These are phyloP conservation scores for Candida chauliodis DNA, from an alignment of 805 yeast genomes.

Conservation along the genomic window DNA sequence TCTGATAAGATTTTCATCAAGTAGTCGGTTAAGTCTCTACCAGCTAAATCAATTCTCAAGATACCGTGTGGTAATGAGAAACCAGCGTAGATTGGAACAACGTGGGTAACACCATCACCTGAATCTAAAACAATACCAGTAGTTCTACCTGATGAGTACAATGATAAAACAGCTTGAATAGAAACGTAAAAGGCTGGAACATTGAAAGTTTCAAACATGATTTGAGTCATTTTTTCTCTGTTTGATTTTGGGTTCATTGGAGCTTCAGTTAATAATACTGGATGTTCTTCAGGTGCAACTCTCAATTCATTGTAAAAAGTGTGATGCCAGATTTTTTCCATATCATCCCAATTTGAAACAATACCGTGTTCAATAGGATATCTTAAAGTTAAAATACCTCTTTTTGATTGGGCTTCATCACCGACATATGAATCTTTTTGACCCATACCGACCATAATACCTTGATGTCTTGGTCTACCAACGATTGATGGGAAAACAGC, in stretches of 20 bases:
- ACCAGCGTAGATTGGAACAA: slow-evolving; percentile 99
- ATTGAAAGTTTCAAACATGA: slow-evolving; percentile 97
- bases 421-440: slow-evolving; percentile 99
- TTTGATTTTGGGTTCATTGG: slow-evolving; percentile 99
- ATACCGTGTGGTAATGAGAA: slow-evolving; percentile 99
- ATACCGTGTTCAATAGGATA: slow-evolving; percentile 99
- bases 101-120: slow-evolving; percentile 99
- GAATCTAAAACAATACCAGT: slow-evolving; percentile 99
- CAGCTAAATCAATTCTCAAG: slow-evolving; percentile 97
- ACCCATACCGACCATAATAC: slow-evolving; percentile 99
- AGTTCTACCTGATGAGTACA: slow-evolving; percentile 99
- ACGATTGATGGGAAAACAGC: slow-evolving; percentile 99
- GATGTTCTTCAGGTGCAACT: slow-evolving; percentile 99
- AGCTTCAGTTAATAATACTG: slow-evolving; percentile 98
- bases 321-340: slow-evolving; percentile 99
- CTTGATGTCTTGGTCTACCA: slow-evolving; percentile 99
- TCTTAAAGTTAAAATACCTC: slow-evolving; percentile 98
- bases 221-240: slow-evolving; percentile 99
- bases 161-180: slow-evolving; percentile 96
- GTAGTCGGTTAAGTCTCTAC: slow-evolving; percentile 99
- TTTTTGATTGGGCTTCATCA: slow-evolving; percentile 99
- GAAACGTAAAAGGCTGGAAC: slow-evolving; percentile 99
- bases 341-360: slow-evolving; percentile 99
- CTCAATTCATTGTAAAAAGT: slow-evolving; percentile 99
- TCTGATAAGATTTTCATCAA: slow-evolving; percentile 97